Evolutionary conservation across 202 grass and related monocot species (phyloP).

Genomic region (Schoenoplectus triqueter): DNA sequence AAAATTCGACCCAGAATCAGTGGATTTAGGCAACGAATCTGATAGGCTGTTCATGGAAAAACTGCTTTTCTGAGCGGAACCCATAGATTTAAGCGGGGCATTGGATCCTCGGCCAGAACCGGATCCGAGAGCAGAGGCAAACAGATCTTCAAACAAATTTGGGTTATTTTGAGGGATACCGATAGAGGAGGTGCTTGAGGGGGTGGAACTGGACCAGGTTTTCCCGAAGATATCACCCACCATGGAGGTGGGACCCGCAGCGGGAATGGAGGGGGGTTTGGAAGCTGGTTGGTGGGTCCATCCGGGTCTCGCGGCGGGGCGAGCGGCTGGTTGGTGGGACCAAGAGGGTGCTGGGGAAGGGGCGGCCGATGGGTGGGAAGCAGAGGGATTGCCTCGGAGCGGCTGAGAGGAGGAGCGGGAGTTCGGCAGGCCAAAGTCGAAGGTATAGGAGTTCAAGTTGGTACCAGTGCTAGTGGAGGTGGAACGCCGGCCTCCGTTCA

Average conservation of each 20-base stretch:
- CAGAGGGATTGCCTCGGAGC: constrained; percentile 45
- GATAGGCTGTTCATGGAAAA: constrained; percentile 82
- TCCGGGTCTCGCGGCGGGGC: constrained; percentile 55
- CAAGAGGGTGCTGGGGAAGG: constrained; percentile 47
- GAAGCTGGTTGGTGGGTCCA: constrained; percentile 69
- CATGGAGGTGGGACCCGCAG: constrained; percentile 72
- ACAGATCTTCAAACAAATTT: constrained; percentile 85
- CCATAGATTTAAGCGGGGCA: constrained; percentile 75
- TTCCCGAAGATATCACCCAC: constrained; percentile 92
- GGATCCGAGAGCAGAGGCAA: constrained; percentile 74
- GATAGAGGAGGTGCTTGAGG: constrained; percentile 49
- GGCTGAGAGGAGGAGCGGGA: constrained; percentile 64
- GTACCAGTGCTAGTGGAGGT: constrained; percentile 55
- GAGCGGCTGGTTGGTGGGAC: constrained; percentile 42
- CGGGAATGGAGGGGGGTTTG: constrained; percentile 33
- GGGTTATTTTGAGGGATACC: constrained; percentile 71
- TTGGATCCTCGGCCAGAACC: constrained; percentile 47
- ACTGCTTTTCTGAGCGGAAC: constrained; percentile 42
- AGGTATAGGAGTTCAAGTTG: constrained; percentile 84
- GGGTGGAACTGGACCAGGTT: constrained; percentile 70
- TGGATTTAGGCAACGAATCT: constrained; percentile 68
- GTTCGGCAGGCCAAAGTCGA: constrained; percentile 65
- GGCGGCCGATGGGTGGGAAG: constrained; percentile 44
- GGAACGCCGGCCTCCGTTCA: constrained; percentile 39
- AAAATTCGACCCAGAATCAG: constrained; percentile 45